Conservation (phyloP, 2,329 filamentous ascomycete genomes). For the Colletotrichum tabaci region DNA sequence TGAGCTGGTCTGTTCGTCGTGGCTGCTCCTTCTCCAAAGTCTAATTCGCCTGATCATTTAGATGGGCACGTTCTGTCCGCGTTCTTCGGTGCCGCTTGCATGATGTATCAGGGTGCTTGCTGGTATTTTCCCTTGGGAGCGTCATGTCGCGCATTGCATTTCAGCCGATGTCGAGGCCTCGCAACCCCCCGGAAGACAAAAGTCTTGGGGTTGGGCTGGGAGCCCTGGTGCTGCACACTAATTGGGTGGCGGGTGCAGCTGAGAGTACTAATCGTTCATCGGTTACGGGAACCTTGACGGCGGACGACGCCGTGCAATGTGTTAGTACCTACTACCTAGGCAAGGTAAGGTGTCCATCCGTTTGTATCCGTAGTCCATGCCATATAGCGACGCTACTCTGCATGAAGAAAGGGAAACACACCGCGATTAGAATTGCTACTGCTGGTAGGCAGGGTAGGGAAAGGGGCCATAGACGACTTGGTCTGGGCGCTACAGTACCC, state of each 20-base stretch:
- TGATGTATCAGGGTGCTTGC: constrained; percentile 18
- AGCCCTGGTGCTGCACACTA: constrained; percentile 7
- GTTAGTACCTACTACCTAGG: background rate
- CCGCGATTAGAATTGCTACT: constrained; percentile 8
- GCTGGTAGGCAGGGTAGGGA: constrained; percentile 1
- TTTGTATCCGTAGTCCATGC: constrained; percentile 2
- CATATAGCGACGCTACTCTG: constrained; percentile 14
- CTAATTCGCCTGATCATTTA: constrained; percentile 9
- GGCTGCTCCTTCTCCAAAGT: constrained; percentile 1
- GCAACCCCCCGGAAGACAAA: constrained; percentile 11
- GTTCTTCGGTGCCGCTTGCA: background rate
- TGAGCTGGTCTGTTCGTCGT: background rate
- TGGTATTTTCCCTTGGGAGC: constrained; percentile 1
- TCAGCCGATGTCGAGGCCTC: constrained; percentile 20
- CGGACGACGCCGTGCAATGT: constrained; percentile 21
- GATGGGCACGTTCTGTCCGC: constrained; percentile 12
- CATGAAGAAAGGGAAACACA: constrained; percentile 16
- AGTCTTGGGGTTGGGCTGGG: constrained; percentile 28
- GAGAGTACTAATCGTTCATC: constrained; percentile 7
- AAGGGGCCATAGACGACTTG: constrained; percentile 26
- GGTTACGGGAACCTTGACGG: constrained; percentile 30
- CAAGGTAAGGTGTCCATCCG: too few species aligned
- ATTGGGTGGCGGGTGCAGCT: constrained; percentile 14
- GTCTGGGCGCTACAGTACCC: constrained; percentile 4
- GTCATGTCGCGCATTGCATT: constrained; percentile 17